Evolutionary conservation across 129 eudicot genomes (phyloP).

Genomic region (Flaveria brownii): DNA sequence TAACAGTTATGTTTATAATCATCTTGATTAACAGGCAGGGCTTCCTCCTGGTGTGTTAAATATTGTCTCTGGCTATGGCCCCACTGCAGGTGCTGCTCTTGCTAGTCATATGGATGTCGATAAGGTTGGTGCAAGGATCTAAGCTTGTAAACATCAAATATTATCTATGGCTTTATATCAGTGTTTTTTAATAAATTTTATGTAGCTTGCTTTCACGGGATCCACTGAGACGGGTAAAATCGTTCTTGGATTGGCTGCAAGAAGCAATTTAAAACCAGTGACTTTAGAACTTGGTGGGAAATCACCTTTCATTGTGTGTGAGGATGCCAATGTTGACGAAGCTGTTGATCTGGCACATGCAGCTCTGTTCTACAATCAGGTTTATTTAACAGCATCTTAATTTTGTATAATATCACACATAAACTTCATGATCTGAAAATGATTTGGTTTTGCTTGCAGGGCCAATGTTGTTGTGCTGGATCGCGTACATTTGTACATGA

Average conservation of each 20-base stretch:
- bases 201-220: slow-evolving; percentile 85
- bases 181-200: slow-evolving; percentile 4
- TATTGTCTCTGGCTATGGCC: slow-evolving; percentile 73
- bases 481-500: slow-evolving; percentile 62
- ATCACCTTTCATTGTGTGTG: slow-evolving; percentile 59
- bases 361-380: slow-evolving; percentile 59
- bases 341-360: slow-evolving; percentile 55
- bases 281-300: slow-evolving; percentile 73
- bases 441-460: slow-evolving; percentile 34
- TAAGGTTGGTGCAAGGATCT: slow-evolving; percentile 46
- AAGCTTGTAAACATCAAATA: not conserved
- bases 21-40: slow-evolving; percentile 56
- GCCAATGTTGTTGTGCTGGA: slow-evolving; percentile 64
- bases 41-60: slow-evolving; percentile 84
- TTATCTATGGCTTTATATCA: not conserved
- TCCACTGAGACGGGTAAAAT: slow-evolving; percentile 61
- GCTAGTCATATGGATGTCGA: slow-evolving; percentile 91
- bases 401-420: not conserved
- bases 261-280: slow-evolving; percentile 81
- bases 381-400: not conserved
- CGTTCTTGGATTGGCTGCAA: slow-evolving; percentile 72
- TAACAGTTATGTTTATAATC: slow-evolving; percentile 3
- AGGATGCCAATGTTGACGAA: slow-evolving; percentile 56
- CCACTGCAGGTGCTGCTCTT: slow-evolving; percentile 86
- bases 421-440: not conserved